A percentile compares a stretch with the other conserved stretches of the same genome.
Evolutionary conservation across 2,329 filamentous ascomycete species (phyloP).

Genomic region (Tolypocladium guangdongense): DNA sequence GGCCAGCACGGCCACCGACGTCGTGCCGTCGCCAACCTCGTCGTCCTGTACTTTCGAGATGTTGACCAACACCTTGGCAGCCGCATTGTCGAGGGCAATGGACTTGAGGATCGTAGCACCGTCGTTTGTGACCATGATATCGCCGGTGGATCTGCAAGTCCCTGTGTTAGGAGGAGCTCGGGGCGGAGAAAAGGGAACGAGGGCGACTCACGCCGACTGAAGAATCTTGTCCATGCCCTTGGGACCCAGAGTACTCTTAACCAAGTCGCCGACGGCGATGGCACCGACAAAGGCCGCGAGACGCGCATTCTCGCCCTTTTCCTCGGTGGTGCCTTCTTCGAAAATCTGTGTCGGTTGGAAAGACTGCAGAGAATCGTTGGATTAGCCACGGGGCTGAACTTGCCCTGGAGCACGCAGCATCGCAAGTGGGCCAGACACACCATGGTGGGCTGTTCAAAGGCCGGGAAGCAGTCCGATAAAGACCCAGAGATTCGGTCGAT

Average conservation of each 20-base stretch:
- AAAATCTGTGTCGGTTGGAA: constrained; percentile 96
- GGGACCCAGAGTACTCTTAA: constrained; percentile 93
- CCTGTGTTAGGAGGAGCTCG: constrained; percentile 2
- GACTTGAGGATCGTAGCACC: constrained; percentile 97
- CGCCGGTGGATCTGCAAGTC: constrained; percentile 65
- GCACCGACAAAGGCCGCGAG: constrained; percentile 96
- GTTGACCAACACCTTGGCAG: constrained; percentile 96
- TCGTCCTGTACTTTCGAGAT: constrained; percentile 99
- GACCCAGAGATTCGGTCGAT: neutral
- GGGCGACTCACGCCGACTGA: constrained; percentile 71
- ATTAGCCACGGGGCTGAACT: constrained; percentile 4
- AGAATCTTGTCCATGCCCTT: constrained; percentile 99
- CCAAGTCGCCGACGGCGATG: constrained; percentile 92
- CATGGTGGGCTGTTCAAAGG: constrained; percentile 1
- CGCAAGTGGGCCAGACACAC: neutral
- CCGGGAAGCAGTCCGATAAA: neutral
- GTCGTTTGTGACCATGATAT: constrained; percentile 98
- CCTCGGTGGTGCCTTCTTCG: constrained; percentile 89
- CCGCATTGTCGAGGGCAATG: constrained; percentile 96
- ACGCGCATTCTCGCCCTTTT: constrained; percentile 98
- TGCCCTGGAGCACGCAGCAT: too few species aligned
- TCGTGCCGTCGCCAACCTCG: constrained; percentile 95
- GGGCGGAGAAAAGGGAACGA: neutral
- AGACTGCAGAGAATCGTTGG: constrained; percentile 27
- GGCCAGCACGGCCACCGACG: constrained; percentile 90